phyloP scores from a whole-genome alignment of 306 rosid genomes.

The Geum urbanum region DNA sequence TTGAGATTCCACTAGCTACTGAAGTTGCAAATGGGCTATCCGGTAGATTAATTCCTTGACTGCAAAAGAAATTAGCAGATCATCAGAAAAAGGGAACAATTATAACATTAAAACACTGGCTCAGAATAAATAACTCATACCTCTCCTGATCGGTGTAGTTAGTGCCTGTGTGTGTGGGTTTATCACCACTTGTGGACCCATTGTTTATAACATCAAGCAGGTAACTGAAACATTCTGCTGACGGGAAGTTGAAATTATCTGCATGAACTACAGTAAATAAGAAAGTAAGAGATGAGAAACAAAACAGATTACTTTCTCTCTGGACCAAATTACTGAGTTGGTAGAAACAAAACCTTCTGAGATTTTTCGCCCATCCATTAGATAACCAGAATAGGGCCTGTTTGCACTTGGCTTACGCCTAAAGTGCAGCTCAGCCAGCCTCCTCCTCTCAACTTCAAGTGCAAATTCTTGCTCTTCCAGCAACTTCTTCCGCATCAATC shows the following conservation, averaged over 20 bases:
- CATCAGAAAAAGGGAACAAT: not conserved
- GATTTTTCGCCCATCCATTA: constrained; percentile 35
- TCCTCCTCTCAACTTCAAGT: constrained; percentile 46
- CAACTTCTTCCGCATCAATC: constrained; percentile 45
- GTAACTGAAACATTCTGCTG: constrained; percentile 33
- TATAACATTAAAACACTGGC: not conserved
- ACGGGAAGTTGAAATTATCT: constrained; percentile 41
- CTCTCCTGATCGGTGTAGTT: constrained; percentile 45
- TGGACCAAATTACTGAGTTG: not conserved
- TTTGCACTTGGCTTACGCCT: constrained; percentile 21
- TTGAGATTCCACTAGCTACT: constrained; percentile 31
- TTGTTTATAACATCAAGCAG: constrained; percentile 28
- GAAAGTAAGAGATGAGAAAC: not conserved
- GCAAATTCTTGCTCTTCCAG: constrained; percentile 48
- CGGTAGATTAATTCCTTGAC: constrained; percentile 59
- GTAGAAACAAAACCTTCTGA: constrained; percentile 34
- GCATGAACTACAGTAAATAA: constrained; percentile 1
- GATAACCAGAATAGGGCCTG: constrained; percentile 36
- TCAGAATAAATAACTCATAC: constrained; percentile 27
- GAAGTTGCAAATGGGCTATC: constrained; percentile 66
- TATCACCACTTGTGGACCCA: constrained; percentile 36
- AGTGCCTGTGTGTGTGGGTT: constrained; percentile 25
- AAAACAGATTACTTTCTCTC: not conserved
- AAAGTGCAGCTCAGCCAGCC: constrained; percentile 40
- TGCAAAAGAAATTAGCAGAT: constrained; percentile 22